Conservation (phyloP, 2,329 filamentous ascomycete genomes). For the Trichoderma atroviride region DNA sequence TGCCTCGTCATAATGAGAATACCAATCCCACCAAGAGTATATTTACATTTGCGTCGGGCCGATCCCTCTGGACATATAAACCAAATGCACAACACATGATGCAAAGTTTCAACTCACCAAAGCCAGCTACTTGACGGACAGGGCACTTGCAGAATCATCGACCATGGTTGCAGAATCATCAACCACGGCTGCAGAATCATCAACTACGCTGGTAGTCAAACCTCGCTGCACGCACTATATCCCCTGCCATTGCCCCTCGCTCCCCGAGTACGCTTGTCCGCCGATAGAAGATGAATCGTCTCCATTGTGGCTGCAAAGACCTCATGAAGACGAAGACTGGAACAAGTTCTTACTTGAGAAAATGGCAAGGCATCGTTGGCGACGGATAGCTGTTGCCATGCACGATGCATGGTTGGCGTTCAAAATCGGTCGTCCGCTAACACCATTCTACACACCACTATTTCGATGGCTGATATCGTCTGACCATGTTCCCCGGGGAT, state of each 20-base stretch:
- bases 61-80: slow-evolving; percentile 14
- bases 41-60: slow-evolving; percentile 8
- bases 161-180: not conserved
- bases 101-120: not conserved
- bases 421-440: slow-evolving; percentile 4
- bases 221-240: slow-evolving; percentile 21
- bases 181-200: slow-evolving; percentile 4
- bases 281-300: slow-evolving; percentile 12
- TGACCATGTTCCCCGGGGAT: slow-evolving; percentile 16
- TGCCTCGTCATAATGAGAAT: not conserved
- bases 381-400: not conserved
- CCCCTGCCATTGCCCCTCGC: slow-evolving; percentile 19
- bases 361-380: too few relatives aligned
- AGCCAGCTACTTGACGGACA: slow-evolving; percentile 1
- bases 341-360: not conserved
- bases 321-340: slow-evolving; percentile 15
- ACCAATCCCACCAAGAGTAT: not conserved
- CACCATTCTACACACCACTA: not conserved
- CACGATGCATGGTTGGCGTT: not conserved
- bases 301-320: slow-evolving; percentile 14
- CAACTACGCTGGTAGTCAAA: slow-evolving; percentile 4
- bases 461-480: slow-evolving; percentile 17
- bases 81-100: not conserved
- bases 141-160: not conserved
- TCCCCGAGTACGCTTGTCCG: slow-evolving; percentile 14